A percentile compares a stretch with the other conserved stretches of the same genome.
These are phyloP conservation scores for Scheffersomyces parashehatae DNA, from an alignment of 1,139 yeast species.

Conservation along the genomic window DNA sequence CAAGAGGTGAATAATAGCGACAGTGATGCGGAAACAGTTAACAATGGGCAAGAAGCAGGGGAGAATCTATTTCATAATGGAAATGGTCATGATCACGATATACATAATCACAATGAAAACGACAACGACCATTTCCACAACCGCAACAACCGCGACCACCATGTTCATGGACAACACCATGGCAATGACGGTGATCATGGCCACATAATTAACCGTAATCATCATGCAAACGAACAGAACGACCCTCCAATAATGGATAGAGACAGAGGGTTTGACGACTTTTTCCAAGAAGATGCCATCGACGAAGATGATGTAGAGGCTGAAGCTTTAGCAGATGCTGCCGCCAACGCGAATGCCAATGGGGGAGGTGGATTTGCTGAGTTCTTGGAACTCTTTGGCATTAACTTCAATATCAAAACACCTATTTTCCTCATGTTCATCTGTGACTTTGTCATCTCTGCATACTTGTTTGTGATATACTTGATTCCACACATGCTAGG, in stretches of 20 bases:
- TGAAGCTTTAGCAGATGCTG: constrained; percentile 10
- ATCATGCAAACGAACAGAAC: too few species aligned
- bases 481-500: constrained; percentile 59
- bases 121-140: too few species aligned
- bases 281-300: neutral
- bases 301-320: constrained; percentile 14
- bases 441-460: constrained; percentile 44
- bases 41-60: too few species aligned
- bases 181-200: constrained; percentile 6
- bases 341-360: constrained; percentile 5
- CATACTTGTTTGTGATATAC: constrained; percentile 49
- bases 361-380: constrained; percentile 15
- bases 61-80: too few species aligned
- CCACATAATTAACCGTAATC: constrained; percentile 4
- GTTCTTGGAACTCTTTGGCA: constrained; percentile 38
- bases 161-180: too few species aligned
- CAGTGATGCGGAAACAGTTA: too few species aligned
- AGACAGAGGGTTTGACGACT: neutral
- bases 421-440: constrained; percentile 38
- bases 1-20: too few species aligned
- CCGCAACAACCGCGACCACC: too few species aligned
- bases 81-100: too few species aligned
- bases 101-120: too few species aligned
- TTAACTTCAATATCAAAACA: constrained; percentile 34
- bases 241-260: too few species aligned